phyloP scores from a whole-genome alignment of 208 protist species.

The Leptomonas pyrrhocoris region DNA sequence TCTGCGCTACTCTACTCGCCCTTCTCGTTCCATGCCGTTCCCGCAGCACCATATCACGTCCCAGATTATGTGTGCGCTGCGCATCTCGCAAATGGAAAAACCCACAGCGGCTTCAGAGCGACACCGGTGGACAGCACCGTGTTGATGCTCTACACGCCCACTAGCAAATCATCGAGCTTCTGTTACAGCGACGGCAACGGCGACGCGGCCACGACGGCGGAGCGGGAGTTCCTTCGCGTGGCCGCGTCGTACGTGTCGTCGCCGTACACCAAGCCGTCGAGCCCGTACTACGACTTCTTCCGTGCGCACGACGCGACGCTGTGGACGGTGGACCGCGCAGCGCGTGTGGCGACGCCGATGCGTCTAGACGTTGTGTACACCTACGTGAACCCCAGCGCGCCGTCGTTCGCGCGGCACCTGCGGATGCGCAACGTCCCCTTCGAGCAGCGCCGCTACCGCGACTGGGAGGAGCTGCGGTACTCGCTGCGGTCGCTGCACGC shows the following conservation, averaged over 20 bases:
- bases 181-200: slow-evolving; percentile 21
- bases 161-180: neutral
- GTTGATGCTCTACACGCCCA: slow-evolving; percentile 38
- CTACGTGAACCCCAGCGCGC: slow-evolving; percentile 50
- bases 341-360: slow-evolving; percentile 37
- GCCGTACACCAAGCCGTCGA: slow-evolving; percentile 15
- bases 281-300: slow-evolving; percentile 49
- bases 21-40: neutral
- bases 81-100: neutral
- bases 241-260: slow-evolving; percentile 40
- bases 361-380: slow-evolving; percentile 62
- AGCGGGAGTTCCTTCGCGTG: slow-evolving; percentile 31
- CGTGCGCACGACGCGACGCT: slow-evolving; percentile 37
- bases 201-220: slow-evolving; percentile 4
- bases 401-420: slow-evolving; percentile 38
- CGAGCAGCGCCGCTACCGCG: slow-evolving; percentile 34
- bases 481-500: slow-evolving; percentile 44
- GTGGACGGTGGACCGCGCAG: slow-evolving; percentile 40
- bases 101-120: slow-evolving; percentile 19
- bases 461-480: slow-evolving; percentile 71
- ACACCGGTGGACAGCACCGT: slow-evolving; percentile 35
- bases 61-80: neutral
- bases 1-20: neutral
- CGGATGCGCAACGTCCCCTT: slow-evolving; percentile 27
- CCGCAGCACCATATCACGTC: neutral